Base-by-base conservation (phyloP, 257 asterid species). In the Petunia axillaris region DNA sequence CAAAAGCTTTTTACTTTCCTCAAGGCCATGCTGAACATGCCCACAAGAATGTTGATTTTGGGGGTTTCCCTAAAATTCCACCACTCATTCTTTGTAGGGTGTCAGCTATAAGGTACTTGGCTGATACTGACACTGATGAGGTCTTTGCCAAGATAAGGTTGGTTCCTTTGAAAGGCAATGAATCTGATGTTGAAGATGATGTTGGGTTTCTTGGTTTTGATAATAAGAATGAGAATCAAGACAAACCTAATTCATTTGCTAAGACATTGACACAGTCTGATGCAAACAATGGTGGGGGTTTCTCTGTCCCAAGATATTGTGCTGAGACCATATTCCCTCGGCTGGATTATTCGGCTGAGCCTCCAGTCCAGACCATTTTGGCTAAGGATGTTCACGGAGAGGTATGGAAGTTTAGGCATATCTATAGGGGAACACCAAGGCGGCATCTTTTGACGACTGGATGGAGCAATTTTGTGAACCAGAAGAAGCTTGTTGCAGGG, bases 221-320 rank as follows among this genome's bases (percentile, higher is more conserved):
- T 2, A 87, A 82, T 1, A 87, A 83, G 86, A 79, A 71, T 67
- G 89, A 85, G 37, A 86, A 88, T 38, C 85, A 86, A 58, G 98
- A 91, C 52, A 92, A 89, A 75, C 79, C 89, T 63, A 92, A 87
- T 78, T 91, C 96, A 16, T 91, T 91, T 79, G 91, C 97, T 0
- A 91, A 93, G 88, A 93, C 97, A 14, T 82, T 93, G 50, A 93
- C 97, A 5, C 98, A 93, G 79, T 93, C 97, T 53, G 97, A 93
- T 79, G 95, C 95, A 6, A 93, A 91, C 82, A 91, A 91, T 73
- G 97, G 97, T 52, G 98, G 97, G 16, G 93, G 97, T 2, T 93
- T 93, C 82, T 93, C 97, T 39, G 97, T 91, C 0, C 97, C 97
- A 0, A 77, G 97, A 43, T 93, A 93, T 62, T 93, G 97, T 52